Percentiles rank a stretch among this genome's conserved stretches.
phyloP scores from a whole-genome alignment of 352 stramenopile genomes.

The Phytophthora kernoviae region DNA sequence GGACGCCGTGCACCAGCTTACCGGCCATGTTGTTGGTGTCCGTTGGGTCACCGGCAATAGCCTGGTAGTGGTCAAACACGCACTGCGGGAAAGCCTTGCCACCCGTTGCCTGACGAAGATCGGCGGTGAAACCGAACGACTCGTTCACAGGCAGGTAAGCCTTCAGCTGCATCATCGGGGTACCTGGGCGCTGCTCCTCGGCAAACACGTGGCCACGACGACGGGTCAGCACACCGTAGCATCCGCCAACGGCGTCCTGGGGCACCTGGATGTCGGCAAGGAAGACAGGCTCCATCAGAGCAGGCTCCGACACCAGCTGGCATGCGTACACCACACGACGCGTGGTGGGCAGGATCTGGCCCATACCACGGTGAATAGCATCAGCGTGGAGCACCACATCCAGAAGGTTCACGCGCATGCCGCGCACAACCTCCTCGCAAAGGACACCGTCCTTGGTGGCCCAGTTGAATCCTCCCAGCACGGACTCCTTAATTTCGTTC shows the following conservation, averaged over 20 bases:
- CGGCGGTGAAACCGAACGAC: constrained; percentile 99
- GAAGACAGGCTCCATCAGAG: constrained; percentile 99
- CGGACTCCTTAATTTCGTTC: constrained; percentile 99
- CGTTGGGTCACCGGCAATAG: constrained; percentile 93
- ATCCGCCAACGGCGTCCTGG: constrained; percentile 98
- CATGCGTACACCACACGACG: constrained; percentile 98
- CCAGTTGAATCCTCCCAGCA: constrained; percentile 99
- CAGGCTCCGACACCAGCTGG: constrained; percentile 94
- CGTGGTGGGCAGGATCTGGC: constrained; percentile 99
- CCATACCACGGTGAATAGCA: constrained; percentile 99
- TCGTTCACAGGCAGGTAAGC: constrained; percentile 99
- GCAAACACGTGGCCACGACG: constrained; percentile 99
- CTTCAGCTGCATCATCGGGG: constrained; percentile 98
- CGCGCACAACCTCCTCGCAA: constrained; percentile 97
- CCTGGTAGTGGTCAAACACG: constrained; percentile 99
- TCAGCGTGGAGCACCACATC: constrained; percentile 99
- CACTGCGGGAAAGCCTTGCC: constrained; percentile 99
- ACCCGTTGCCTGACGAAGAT: constrained; percentile 98
- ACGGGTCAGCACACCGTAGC: constrained; percentile 98
- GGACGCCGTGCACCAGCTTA: constrained; percentile 94
- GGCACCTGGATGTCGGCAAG: constrained; percentile 98
- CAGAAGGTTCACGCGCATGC: constrained; percentile 98
- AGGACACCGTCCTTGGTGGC: constrained; percentile 97
- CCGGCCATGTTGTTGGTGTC: constrained; percentile 93
- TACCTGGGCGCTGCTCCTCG: constrained; percentile 98